A percentile compares a stretch with the other conserved stretches of the same genome.
These are phyloP conservation scores for Plenodomus tracheiphilus DNA, from an alignment of 2,329 filamentous ascomycete species.

Conservation along the genomic window DNA sequence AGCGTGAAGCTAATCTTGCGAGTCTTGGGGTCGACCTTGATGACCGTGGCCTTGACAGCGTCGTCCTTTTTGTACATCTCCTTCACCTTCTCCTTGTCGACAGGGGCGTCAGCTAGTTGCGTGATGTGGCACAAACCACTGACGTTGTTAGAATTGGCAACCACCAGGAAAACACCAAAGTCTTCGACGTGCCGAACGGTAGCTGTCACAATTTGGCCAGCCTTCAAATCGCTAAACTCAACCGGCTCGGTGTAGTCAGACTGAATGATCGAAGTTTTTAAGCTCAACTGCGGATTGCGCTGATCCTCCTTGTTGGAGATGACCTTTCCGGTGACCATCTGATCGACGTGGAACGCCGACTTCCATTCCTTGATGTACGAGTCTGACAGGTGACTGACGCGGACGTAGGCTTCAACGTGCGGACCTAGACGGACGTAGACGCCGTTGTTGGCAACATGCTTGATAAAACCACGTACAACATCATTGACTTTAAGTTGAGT, in stretches of 20 bases:
- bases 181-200: slow-evolving; percentile 93
- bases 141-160: slow-evolving; percentile 85
- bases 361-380: slow-evolving; percentile 96
- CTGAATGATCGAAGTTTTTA: slow-evolving; percentile 84
- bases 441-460: slow-evolving; percentile 85
- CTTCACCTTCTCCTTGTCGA: slow-evolving; percentile 84
- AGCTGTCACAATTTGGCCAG: slow-evolving; percentile 82
- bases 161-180: slow-evolving; percentile 90
- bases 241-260: slow-evolving; percentile 73
- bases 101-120: slow-evolving; percentile 82
- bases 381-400: slow-evolving; percentile 87
- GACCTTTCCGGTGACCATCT: slow-evolving; percentile 87
- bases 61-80: slow-evolving; percentile 91
- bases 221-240: slow-evolving; percentile 75
- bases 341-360: slow-evolving; percentile 80
- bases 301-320: slow-evolving; percentile 69
- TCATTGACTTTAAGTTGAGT: slow-evolving; percentile 76
- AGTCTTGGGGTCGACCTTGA: slow-evolving; percentile 75
- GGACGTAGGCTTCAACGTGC: slow-evolving; percentile 78
- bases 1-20: slow-evolving; percentile 85
- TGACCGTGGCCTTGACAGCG: slow-evolving; percentile 85
- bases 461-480: slow-evolving; percentile 87
- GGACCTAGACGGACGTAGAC: slow-evolving; percentile 84
- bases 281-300: slow-evolving; percentile 78
- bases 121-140: slow-evolving; percentile 91